A percentile compares a stretch with the other conserved stretches of the same genome.
Evolutionary conservation across 331 rosid genomes (phyloP).

Genomic region (Quercus lobata): DNA sequence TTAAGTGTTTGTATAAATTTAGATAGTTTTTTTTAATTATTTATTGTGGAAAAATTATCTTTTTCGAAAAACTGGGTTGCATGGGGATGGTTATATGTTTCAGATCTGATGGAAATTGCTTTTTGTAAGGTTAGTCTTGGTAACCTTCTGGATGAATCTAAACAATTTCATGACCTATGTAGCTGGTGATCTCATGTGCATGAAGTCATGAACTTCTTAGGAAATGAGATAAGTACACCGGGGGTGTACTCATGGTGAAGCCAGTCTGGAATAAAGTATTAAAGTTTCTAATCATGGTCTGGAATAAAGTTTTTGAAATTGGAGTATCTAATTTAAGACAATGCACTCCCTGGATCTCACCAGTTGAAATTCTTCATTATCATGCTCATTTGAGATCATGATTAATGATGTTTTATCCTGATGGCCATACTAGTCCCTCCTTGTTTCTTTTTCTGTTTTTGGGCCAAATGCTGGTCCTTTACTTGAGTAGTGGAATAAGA

Average conservation of each 20-base stretch:
- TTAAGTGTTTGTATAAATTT: not conserved
- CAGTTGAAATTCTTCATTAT: too few species aligned
- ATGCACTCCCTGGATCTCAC: too few species aligned
- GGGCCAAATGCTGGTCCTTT: not conserved
- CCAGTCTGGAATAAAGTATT: too few species aligned
- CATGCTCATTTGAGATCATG: not conserved
- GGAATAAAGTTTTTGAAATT: not conserved
- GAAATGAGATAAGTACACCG: not conserved
- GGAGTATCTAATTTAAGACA: not conserved
- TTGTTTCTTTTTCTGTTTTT: not conserved
- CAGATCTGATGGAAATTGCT: too few species aligned
- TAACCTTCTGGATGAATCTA: not conserved
- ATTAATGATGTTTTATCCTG: not conserved
- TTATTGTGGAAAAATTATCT: not conserved
- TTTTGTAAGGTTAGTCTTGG: not conserved
- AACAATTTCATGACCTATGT: not conserved
- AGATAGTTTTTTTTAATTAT: not conserved
- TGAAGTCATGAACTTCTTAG: not conserved
- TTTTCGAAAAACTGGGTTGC: not conserved
- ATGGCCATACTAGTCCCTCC: not conserved
- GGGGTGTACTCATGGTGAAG: too few species aligned
- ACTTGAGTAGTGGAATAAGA: not conserved
- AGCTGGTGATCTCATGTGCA: not conserved
- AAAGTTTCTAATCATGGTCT: not conserved
- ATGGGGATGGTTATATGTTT: not conserved